Evolutionary conservation across 1,139 yeast species (phyloP).

Genomic region (Suhomyces atakaporum): DNA sequence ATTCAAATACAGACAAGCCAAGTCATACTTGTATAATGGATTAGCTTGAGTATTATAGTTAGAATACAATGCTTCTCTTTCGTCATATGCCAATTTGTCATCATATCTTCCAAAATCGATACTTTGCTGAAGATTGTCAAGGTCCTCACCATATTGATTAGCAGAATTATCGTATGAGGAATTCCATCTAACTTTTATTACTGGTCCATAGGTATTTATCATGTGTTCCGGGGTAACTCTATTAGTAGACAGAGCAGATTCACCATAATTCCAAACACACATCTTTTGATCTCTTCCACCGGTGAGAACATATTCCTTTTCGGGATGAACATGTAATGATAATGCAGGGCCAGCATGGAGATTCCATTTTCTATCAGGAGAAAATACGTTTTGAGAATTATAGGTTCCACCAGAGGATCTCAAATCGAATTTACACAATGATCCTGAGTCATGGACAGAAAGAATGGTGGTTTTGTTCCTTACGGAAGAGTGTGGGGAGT

Average conservation of each 20-base stretch:
- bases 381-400: slow-evolving; percentile 27
- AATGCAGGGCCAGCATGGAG: slow-evolving; percentile 94
- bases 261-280: slow-evolving; percentile 71
- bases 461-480: slow-evolving; percentile 38
- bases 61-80: slow-evolving; percentile 31
- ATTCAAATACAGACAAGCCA: slow-evolving; percentile 76
- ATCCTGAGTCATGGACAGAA: slow-evolving; percentile 87
- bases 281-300: slow-evolving; percentile 92
- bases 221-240: slow-evolving; percentile 65
- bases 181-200: slow-evolving; percentile 72
- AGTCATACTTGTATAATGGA: slow-evolving; percentile 51
- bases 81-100: slow-evolving; percentile 21
- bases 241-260: slow-evolving; percentile 33
- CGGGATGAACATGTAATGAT: slow-evolving; percentile 87
- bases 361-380: slow-evolving; percentile 72
- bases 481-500: slow-evolving; percentile 50
- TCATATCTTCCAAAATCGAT: slow-evolving; percentile 13
- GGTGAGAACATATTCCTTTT: slow-evolving; percentile 75
- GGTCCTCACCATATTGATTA: slow-evolving; percentile 2
- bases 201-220: slow-evolving; percentile 75
- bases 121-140: slow-evolving; percentile 5
- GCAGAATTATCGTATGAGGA: slow-evolving; percentile 27
- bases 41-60: slow-evolving; percentile 10
- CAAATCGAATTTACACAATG: slow-evolving; percentile 80
- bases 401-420: slow-evolving; percentile 35